A percentile compares a stretch with the other conserved stretches of the same genome.
Conservation (phyloP, 202 grass and related monocot genomes). For the Saccharum hybrid region DNA sequence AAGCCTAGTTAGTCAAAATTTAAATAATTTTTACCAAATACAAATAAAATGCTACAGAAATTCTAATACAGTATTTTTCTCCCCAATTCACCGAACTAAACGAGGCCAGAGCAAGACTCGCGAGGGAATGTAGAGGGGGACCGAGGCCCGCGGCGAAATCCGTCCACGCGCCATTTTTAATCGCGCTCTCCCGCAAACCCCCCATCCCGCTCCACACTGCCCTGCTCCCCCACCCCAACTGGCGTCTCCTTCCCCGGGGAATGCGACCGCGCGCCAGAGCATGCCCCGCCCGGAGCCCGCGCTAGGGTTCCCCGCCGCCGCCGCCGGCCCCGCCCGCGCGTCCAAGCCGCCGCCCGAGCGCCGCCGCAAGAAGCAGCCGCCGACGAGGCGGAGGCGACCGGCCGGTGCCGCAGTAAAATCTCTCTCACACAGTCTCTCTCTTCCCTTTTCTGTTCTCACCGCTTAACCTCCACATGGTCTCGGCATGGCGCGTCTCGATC, state of each 20-base stretch:
- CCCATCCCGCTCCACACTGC: not conserved
- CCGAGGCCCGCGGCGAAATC: not conserved
- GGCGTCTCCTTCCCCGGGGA: constrained; percentile 48
- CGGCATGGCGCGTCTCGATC: not conserved
- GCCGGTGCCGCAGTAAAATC: constrained; percentile 40
- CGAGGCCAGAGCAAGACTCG: too few relatives aligned
- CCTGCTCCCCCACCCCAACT: not conserved
- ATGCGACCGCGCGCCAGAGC: constrained; percentile 50
- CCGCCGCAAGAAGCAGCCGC: constrained; percentile 45
- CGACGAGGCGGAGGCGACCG: constrained; percentile 39
- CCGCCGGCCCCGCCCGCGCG: not conserved
- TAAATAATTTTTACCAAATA: too few relatives aligned
- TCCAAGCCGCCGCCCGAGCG: constrained; percentile 27
- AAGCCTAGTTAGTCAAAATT: too few relatives aligned
- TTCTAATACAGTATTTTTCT: too few relatives aligned
- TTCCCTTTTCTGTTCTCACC: not conserved
- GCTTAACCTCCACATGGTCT: constrained; percentile 20
- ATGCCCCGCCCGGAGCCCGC: constrained; percentile 65
- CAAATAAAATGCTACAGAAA: too few relatives aligned
- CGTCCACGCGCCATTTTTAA: constrained; percentile 55
- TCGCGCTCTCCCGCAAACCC: not conserved
- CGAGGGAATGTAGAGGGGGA: not conserved
- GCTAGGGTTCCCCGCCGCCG: constrained; percentile 53
- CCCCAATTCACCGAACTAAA: too few relatives aligned
- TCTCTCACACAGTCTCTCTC: not conserved